phyloP scores from a whole-genome alignment of 768 basidiomycete genomes.

The Mycena sanguinolenta region DNA sequence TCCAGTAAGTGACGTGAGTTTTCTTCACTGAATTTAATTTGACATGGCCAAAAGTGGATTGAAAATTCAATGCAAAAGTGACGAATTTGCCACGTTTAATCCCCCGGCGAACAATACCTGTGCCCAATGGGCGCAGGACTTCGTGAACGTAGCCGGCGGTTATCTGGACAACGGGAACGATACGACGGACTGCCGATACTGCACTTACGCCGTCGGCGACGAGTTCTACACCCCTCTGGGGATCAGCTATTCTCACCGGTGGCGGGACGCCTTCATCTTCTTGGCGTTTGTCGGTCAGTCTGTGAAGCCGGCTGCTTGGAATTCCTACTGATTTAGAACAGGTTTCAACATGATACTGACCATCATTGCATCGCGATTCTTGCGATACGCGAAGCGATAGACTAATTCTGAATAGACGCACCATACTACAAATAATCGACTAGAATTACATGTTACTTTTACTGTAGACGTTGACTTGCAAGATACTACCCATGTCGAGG shows the following conservation, averaged over 20 bases:
- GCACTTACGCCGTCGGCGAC: constrained; percentile 76
- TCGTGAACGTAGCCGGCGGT: constrained; percentile 73
- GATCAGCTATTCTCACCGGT: constrained; percentile 70
- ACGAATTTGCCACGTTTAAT: constrained; percentile 80
- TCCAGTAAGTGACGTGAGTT: constrained; percentile 64
- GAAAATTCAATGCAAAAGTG: constrained; percentile 68
- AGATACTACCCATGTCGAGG: neutral
- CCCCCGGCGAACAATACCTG: constrained; percentile 86
- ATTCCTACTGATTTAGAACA: constrained; percentile 40
- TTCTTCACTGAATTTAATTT: constrained; percentile 6
- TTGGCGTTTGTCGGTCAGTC: constrained; percentile 71
- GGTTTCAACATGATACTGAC: constrained; percentile 80
- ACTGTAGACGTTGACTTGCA: constrained; percentile 1
- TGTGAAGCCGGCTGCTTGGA: constrained; percentile 5
- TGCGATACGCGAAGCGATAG: constrained; percentile 79
- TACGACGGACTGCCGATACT: constrained; percentile 77
- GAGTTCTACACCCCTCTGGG: constrained; percentile 79
- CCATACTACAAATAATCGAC: neutral
- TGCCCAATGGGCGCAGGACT: constrained; percentile 74
- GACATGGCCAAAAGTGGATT: constrained; percentile 62
- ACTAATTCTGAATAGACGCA: too few species aligned
- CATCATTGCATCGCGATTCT: constrained; percentile 76
- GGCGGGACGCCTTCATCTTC: constrained; percentile 78
- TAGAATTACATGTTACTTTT: constrained; percentile 6
- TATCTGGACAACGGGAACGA: constrained; percentile 80